A percentile compares a stretch with the other conserved stretches of the same genome.
phyloP scores from a whole-genome alignment of 129 eudicot genomes.

The Flaveria ramosissima region DNA sequence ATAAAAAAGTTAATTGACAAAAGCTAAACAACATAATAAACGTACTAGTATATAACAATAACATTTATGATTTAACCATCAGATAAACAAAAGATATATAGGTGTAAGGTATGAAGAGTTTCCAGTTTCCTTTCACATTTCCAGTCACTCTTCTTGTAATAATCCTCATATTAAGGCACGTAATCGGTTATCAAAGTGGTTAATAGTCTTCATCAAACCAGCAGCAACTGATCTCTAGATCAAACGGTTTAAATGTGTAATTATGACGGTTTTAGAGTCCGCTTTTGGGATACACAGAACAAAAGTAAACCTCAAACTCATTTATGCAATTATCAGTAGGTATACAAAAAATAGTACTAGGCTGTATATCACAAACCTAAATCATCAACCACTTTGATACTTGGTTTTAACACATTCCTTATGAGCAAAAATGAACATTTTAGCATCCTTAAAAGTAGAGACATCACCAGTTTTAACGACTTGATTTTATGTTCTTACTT shows the following conservation, averaged over 20 bases:
- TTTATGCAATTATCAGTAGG: slow-evolving; percentile 28
- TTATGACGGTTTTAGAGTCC: background rate
- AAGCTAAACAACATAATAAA: too few relatives aligned
- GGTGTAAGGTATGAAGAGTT: too few relatives aligned
- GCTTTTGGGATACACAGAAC: background rate
- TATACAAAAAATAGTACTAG: slow-evolving; percentile 28
- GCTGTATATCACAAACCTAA: slow-evolving; percentile 32
- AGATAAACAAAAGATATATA: too few relatives aligned
- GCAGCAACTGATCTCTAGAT: background rate
- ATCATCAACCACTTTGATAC: slow-evolving; percentile 2
- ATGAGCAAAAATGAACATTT: slow-evolving; percentile 27
- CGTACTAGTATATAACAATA: too few relatives aligned
- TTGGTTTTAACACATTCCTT: slow-evolving; percentile 28
- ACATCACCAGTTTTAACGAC: slow-evolving; percentile 4
- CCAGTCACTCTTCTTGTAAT: too few relatives aligned
- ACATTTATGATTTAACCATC: too few relatives aligned
- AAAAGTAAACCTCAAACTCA: slow-evolving; percentile 28
- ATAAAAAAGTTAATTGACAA: too few relatives aligned
- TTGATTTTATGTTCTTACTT: slow-evolving; percentile 17
- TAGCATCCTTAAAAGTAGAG: slow-evolving; percentile 22
- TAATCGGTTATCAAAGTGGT: too few relatives aligned
- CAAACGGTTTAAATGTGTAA: background rate
- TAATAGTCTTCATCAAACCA: background rate
- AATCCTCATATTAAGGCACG: too few relatives aligned
- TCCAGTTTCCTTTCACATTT: too few relatives aligned